A percentile compares a stretch with the other conserved stretches of the same genome.
Evolutionary conservation across 495 filamentous ascomycete genomes (phyloP).

Genomic region (Aspergillus saccharolyticus): DNA sequence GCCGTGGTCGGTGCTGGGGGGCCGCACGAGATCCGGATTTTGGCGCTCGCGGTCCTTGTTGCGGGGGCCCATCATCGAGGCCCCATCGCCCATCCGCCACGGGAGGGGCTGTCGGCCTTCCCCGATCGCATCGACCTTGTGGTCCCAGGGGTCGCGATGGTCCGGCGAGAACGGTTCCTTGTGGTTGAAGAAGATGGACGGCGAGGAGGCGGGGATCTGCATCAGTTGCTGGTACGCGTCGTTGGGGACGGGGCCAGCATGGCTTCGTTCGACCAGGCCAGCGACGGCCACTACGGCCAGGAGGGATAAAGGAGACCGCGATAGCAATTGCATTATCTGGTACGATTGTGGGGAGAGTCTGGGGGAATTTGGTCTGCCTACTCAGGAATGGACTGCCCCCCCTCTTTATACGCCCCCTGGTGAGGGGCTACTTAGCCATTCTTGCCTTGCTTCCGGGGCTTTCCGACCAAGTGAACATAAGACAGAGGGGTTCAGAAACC

Average conservation of each 20-base stretch:
- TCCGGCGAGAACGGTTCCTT: conserved; percentile 32
- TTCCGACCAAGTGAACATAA: not conserved
- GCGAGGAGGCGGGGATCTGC: conserved; percentile 9
- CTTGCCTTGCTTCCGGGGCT: not conserved
- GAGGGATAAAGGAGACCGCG: not conserved
- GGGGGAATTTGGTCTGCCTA: not conserved
- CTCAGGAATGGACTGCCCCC: too few relatives aligned
- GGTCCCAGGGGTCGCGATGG: conserved; percentile 43
- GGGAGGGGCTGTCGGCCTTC: conserved; percentile 56
- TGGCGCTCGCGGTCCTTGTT: conserved; percentile 59
- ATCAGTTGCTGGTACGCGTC: conserved; percentile 6
- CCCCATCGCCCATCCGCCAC: conserved; percentile 59
- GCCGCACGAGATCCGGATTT: conserved; percentile 59
- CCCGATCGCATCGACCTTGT: conserved; percentile 53
- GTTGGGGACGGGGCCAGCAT: not conserved
- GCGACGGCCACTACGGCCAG: not conserved
- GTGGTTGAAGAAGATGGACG: conserved; percentile 7
- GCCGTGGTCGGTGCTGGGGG: conserved; percentile 61
- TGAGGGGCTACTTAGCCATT: not conserved
- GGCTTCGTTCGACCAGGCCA: not conserved
- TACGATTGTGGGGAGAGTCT: not conserved
- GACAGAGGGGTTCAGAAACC: not conserved
- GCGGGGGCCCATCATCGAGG: conserved; percentile 58
- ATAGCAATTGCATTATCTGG: not conserved
- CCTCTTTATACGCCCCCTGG: not conserved